Percentiles rank a stretch among this genome's conserved stretches.
Evolutionary conservation across 2,329 filamentous ascomycete species (phyloP).

Genomic region (Aspergillus neotritici): DNA sequence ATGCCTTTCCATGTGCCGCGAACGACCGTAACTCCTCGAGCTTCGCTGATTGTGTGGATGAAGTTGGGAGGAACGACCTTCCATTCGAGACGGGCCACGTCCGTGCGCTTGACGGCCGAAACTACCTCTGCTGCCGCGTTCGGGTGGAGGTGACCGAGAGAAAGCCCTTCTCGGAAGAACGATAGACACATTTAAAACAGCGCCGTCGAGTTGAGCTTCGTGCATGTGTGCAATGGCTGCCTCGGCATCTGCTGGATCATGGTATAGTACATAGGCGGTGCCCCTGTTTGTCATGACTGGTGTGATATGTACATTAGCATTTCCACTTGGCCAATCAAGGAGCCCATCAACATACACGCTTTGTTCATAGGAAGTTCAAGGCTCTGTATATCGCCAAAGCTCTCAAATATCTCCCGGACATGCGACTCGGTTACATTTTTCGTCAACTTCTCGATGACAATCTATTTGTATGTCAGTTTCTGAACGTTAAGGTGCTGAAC

Average conservation of each 20-base stretch:
- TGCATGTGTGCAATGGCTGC: slow-evolving; percentile 94
- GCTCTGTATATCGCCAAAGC: slow-evolving; percentile 78
- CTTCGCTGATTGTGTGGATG: slow-evolving; percentile 26
- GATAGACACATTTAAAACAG: slow-evolving; percentile 77
- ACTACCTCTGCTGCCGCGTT: slow-evolving; percentile 58
- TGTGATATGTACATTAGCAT: slow-evolving; percentile 1
- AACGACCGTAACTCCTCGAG: slow-evolving; percentile 35
- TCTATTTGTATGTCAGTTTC: slow-evolving; percentile 47
- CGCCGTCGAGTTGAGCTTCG: slow-evolving; percentile 86
- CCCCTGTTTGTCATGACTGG: slow-evolving; percentile 83
- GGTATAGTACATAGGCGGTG: slow-evolving; percentile 86
- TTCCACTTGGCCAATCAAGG: slow-evolving; percentile 2
- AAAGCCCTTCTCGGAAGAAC: slow-evolving; percentile 79
- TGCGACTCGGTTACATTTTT: slow-evolving; percentile 91
- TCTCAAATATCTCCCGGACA: slow-evolving; percentile 83
- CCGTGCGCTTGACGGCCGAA: slow-evolving; percentile 45
- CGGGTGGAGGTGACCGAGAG: slow-evolving; percentile 69
- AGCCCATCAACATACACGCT: slow-evolving; percentile 56
- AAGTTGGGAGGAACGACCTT: slow-evolving; percentile 20
- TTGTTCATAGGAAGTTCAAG: slow-evolving; percentile 86
- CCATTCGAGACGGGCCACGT: slow-evolving; percentile 20
- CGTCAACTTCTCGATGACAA: slow-evolving; percentile 91
- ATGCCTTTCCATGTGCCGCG: slow-evolving; percentile 44
- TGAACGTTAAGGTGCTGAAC: neutral
- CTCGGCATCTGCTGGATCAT: slow-evolving; percentile 72